Evolutionary conservation across 1,284 basidiomycete genomes (phyloP).

Genomic region (Cryptococcus depauperatus): DNA sequence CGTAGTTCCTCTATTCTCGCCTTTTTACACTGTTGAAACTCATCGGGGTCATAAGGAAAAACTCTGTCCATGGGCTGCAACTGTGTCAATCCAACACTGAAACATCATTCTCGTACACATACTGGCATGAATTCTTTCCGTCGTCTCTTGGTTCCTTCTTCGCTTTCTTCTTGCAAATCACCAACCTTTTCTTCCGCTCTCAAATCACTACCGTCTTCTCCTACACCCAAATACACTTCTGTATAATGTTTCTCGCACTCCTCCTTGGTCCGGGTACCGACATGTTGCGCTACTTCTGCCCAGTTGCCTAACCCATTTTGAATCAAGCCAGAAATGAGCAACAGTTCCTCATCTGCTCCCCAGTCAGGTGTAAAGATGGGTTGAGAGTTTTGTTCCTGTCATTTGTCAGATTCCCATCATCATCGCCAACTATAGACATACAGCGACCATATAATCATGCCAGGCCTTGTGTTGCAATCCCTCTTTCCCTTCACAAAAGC

Average conservation of each 20-base stretch:
- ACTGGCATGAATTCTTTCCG: conserved; percentile 52
- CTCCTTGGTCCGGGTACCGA: conserved; percentile 89
- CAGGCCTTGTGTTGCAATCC: conserved; percentile 76
- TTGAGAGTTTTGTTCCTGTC: conserved; percentile 85
- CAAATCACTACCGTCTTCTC: conserved; percentile 15
- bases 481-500: conserved; percentile 88
- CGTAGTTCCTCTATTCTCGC: conserved; percentile 62
- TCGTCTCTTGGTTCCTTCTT: conserved; percentile 15
- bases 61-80: conserved; percentile 57
- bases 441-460: conserved; percentile 89
- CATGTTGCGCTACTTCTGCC: conserved; percentile 91
- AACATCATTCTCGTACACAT: conserved; percentile 48
- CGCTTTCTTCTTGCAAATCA: conserved; percentile 7
- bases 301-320: conserved; percentile 92
- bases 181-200: conserved; percentile 7
- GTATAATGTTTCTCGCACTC: conserved; percentile 90
- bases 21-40: conserved; percentile 80
- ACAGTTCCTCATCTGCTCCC: conserved; percentile 96
- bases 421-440: conserved; percentile 44
- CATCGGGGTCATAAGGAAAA: conserved; percentile 67
- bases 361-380: conserved; percentile 93
- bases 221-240: conserved; percentile 60
- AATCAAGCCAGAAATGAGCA: conserved; percentile 82
- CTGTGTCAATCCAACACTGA: neutral
- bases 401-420: neutral